Evolutionary conservation across 148 eudicot species (phyloP).

Genomic region (Cornus kousa): DNA sequence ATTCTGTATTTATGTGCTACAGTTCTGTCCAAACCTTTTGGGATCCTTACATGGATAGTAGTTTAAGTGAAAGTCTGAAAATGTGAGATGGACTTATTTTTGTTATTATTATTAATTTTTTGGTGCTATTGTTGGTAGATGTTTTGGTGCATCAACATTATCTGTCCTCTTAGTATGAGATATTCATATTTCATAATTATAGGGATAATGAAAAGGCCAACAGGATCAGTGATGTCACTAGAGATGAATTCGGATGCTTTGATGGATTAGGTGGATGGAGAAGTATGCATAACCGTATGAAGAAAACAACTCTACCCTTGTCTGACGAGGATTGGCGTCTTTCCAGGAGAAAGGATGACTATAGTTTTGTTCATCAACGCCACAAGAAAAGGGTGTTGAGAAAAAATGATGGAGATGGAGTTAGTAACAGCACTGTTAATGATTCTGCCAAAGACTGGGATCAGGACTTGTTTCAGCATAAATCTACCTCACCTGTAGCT

Average conservation of each 20-base stretch:
- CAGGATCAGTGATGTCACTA: conserved; percentile 21
- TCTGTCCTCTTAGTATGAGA: neutral
- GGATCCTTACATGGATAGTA: neutral
- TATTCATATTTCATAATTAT: conserved; percentile 6
- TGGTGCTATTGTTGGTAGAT: neutral
- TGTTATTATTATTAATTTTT: too few species aligned
- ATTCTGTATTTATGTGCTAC: too few species aligned
- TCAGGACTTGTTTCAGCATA: conserved; percentile 12
- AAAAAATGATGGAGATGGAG: conserved; percentile 22
- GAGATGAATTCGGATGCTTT: conserved; percentile 21
- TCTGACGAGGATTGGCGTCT: conserved; percentile 19
- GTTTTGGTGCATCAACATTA: too few species aligned
- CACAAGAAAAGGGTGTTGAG: conserved; percentile 11
- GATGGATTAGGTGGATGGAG: conserved; percentile 44
- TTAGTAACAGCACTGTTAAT: conserved; percentile 4
- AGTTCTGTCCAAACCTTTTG: neutral
- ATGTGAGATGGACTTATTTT: neutral
- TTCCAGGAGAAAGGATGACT: conserved; percentile 5
- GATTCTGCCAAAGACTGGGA: conserved; percentile 11
- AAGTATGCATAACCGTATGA: conserved; percentile 33
- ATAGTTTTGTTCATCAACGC: conserved; percentile 12
- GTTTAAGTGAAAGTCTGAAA: neutral
- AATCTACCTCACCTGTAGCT: conserved; percentile 11
- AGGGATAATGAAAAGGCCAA: conserved; percentile 20
- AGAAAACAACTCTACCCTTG: conserved; percentile 15